Conservation (phyloP, 352 stramenopile species). For the Globisporangium iwayamae region DNA sequence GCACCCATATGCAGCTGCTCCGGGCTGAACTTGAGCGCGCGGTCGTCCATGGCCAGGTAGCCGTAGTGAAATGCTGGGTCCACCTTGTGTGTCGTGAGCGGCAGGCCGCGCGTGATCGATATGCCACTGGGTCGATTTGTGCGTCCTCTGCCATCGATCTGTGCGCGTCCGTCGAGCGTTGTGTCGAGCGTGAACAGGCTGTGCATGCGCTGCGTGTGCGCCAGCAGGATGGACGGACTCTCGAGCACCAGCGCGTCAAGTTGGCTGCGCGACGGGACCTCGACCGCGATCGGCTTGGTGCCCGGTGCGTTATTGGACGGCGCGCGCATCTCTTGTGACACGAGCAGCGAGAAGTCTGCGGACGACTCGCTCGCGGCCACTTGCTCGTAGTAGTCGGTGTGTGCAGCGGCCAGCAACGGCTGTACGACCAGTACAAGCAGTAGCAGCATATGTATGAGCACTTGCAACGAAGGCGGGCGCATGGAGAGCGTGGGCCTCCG, state of each 20-base stretch:
- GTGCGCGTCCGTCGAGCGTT: background rate
- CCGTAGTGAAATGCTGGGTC: background rate
- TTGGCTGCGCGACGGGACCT: slow-evolving; percentile 13
- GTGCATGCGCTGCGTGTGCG: background rate
- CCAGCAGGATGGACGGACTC: slow-evolving; percentile 6
- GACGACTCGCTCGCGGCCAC: slow-evolving; percentile 2
- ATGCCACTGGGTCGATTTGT: slow-evolving; percentile 25
- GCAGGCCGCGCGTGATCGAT: slow-evolving; percentile 32
- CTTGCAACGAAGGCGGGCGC: background rate
- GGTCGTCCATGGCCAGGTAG: slow-evolving; percentile 12
- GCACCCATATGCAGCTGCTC: slow-evolving; percentile 32
- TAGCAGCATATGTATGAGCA: slow-evolving; percentile 19
- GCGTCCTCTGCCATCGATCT: slow-evolving; percentile 10
- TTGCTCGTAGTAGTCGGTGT: background rate
- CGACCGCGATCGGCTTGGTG: slow-evolving; percentile 1
- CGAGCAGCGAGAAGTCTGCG: slow-evolving; percentile 7
- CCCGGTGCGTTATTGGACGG: background rate
- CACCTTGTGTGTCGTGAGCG: background rate
- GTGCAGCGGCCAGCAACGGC: background rate
- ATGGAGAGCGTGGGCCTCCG: slow-evolving; percentile 8
- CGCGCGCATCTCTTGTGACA: slow-evolving; percentile 6
- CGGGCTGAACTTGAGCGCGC: slow-evolving; percentile 37
- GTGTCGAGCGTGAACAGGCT: slow-evolving; percentile 8
- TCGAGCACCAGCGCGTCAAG: slow-evolving; percentile 8
- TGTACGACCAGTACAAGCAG: slow-evolving; percentile 4